phyloP scores from a whole-genome alignment of 192 early-diverging fungal species.

The Umbelopsis sp. region DNA sequence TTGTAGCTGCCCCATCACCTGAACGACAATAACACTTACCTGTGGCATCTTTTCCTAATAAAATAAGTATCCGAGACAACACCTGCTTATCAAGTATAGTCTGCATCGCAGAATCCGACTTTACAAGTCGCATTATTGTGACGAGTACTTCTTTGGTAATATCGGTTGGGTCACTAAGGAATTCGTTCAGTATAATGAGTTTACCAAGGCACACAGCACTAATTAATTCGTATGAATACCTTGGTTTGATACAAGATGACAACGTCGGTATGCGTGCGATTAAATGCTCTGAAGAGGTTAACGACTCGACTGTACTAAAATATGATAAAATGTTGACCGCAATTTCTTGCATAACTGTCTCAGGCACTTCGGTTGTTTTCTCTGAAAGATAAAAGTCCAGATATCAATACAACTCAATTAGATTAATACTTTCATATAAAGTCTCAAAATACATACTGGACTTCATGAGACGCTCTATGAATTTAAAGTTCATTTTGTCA shows the following conservation, averaged over 20 bases:
- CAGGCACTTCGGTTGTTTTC: slow-evolving; percentile 30
- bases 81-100: slow-evolving; percentile 32
- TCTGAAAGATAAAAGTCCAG: background rate
- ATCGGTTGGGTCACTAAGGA: slow-evolving; percentile 33
- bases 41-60: background rate
- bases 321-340: slow-evolving; percentile 44
- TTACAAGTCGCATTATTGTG: slow-evolving; percentile 35
- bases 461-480: slow-evolving; percentile 49
- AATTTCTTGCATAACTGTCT: slow-evolving; percentile 38
- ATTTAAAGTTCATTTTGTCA: slow-evolving; percentile 52
- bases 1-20: too few species aligned
- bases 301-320: slow-evolving; percentile 32
- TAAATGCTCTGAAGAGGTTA: slow-evolving; percentile 26
- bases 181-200: background rate
- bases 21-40: background rate
- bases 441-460: slow-evolving; percentile 33
- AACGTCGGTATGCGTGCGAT: slow-evolving; percentile 39
- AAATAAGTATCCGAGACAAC: slow-evolving; percentile 25
- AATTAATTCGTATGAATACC: slow-evolving; percentile 22
- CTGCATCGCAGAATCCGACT: slow-evolving; percentile 25
- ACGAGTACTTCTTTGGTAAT: slow-evolving; percentile 37
- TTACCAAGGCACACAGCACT: background rate
- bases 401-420: slow-evolving; percentile 1
- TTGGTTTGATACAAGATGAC: slow-evolving; percentile 30
- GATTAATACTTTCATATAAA: background rate